Evolutionary conservation across 1,284 basidiomycete genomes (phyloP).

Genomic region (Puccinia horiana): DNA sequence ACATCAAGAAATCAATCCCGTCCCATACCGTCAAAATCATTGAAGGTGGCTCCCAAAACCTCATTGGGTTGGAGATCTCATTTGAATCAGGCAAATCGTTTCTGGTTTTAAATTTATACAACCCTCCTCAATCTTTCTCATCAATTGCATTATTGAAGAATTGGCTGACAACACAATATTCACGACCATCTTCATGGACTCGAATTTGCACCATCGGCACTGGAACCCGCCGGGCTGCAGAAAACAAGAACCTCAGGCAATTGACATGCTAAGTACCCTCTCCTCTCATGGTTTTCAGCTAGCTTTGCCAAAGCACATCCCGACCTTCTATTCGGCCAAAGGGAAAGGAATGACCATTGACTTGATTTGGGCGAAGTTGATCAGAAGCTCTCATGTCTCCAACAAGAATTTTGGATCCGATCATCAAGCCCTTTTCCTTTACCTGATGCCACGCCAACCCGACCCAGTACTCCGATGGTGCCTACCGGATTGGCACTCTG

Average conservation of each 20-base stretch:
- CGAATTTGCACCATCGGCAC: slow-evolving; percentile 11
- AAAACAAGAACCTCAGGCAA: not conserved
- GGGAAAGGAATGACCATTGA: not conserved
- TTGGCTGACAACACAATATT: not conserved
- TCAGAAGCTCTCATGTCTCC: not conserved
- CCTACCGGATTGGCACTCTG: not conserved
- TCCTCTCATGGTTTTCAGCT: not conserved
- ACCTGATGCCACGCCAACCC: not conserved
- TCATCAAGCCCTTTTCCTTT: not conserved
- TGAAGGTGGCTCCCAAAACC: not conserved
- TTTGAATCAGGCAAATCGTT: not conserved
- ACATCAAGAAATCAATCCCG: not conserved
- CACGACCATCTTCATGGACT: not conserved
- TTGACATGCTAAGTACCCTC: not conserved
- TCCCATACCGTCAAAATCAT: not conserved
- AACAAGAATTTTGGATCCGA: not conserved
- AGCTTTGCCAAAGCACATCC: not conserved
- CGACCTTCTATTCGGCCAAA: not conserved
- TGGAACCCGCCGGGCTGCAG: not conserved
- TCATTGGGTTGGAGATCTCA: not conserved
- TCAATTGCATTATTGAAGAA: not conserved
- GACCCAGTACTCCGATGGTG: not conserved
- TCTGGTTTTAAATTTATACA: not conserved
- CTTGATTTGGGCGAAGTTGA: not conserved
- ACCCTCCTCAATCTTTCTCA: not conserved